Percentiles rank a stretch among this genome's conserved stretches.
Evolutionary conservation across 2,329 filamentous ascomycete genomes (phyloP).

Genomic region (Endothia cerciana): DNA sequence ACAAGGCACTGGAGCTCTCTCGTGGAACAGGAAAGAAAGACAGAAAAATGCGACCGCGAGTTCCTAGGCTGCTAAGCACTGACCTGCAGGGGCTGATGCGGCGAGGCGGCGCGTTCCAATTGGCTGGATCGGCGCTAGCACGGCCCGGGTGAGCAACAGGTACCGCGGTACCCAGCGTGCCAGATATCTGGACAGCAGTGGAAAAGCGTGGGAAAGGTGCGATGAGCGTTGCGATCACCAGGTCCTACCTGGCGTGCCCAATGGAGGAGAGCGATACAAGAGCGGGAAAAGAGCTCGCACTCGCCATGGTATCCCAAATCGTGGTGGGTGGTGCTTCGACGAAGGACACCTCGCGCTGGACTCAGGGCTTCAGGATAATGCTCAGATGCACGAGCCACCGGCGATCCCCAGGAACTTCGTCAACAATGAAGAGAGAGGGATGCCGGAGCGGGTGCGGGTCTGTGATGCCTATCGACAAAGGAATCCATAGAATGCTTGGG

Average conservation of each 20-base stretch:
- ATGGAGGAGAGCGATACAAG: not conserved
- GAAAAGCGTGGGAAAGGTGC: not conserved
- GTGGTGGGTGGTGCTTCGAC: no score
- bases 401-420: not conserved
- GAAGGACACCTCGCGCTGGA: not conserved
- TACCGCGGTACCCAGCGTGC: not conserved
- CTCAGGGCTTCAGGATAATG: not conserved
- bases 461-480: not conserved
- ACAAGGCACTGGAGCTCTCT: not conserved
- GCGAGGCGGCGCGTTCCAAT: not conserved
- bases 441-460: not conserved
- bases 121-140: constrained; percentile 4
- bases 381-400: not conserved
- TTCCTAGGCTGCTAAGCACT: constrained; percentile 4
- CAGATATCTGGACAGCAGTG: not conserved
- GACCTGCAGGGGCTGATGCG: constrained; percentile 13
- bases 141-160: constrained; percentile 10
- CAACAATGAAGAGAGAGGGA: not conserved
- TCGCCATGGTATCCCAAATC: not conserved
- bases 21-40: constrained; percentile 24
- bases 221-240: not conserved
- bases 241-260: constrained; percentile 1
- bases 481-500: not conserved
- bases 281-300: not conserved
- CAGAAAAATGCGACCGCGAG: constrained; percentile 24